Conservation (phyloP, 2,329 filamentous ascomycete species). For the Colletotrichum tamarilloi region DNA sequence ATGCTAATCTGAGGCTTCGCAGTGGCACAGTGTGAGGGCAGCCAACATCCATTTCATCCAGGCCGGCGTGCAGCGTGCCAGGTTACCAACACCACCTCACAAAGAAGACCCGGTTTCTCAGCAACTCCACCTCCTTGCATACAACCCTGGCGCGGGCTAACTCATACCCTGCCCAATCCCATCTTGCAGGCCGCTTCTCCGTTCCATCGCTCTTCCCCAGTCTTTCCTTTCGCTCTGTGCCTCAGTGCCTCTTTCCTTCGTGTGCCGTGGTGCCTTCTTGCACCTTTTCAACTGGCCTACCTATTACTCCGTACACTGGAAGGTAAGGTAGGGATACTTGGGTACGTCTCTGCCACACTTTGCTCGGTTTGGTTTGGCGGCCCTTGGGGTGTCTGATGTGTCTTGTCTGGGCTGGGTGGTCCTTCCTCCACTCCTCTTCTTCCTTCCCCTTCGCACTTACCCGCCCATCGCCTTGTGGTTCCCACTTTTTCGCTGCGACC, state of each 20-base stretch:
- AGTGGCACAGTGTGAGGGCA: constrained; percentile 27
- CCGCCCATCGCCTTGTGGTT: constrained; percentile 23
- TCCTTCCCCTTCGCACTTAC: constrained; percentile 5
- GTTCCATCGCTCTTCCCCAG: constrained; percentile 15
- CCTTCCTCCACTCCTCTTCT: constrained; percentile 1
- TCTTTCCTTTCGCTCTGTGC: background rate
- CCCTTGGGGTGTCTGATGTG: background rate
- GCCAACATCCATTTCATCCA: constrained; percentile 4
- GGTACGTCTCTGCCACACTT: constrained; percentile 6
- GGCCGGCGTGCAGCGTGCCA: background rate
- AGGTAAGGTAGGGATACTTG: background rate
- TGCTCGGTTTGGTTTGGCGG: constrained; percentile 1
- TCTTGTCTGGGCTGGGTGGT: constrained; percentile 9
- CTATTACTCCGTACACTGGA: too few relatives aligned
- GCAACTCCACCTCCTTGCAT: constrained; percentile 32
- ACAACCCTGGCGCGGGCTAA: background rate
- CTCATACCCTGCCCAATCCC: constrained; percentile 18
- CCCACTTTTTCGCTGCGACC: constrained; percentile 29
- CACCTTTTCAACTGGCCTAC: background rate
- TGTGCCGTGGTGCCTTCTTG: background rate
- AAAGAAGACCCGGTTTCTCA: background rate
- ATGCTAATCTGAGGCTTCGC: constrained; percentile 17
- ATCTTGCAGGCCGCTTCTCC: constrained; percentile 6
- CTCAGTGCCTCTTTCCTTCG: background rate
- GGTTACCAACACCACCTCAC: background rate